Evolutionary conservation across 2,329 filamentous ascomycete genomes (phyloP).

Genomic region (Ciborinia camelliae): DNA sequence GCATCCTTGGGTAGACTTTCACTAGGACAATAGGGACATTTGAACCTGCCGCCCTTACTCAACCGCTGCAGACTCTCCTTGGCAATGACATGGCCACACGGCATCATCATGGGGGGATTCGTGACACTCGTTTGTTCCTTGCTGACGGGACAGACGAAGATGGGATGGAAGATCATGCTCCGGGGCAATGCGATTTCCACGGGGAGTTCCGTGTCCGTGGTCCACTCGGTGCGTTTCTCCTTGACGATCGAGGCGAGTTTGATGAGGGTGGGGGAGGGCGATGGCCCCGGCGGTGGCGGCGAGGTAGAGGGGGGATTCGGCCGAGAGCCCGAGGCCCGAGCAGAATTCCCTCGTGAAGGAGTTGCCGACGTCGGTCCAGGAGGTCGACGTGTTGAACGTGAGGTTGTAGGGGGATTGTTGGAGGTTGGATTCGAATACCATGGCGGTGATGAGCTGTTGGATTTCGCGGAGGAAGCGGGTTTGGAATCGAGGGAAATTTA

Average conservation of each 20-base stretch:
- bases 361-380: conserved; percentile 79
- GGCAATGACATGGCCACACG: conserved; percentile 91
- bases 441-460: conserved; percentile 73
- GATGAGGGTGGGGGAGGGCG: conserved; percentile 81
- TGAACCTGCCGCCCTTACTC: conserved; percentile 76
- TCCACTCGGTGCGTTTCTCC: conserved; percentile 92
- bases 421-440: conserved; percentile 76
- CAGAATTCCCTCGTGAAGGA: conserved; percentile 95
- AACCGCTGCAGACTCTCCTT: conserved; percentile 77
- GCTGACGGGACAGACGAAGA: conserved; percentile 95
- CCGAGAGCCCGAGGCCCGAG: conserved; percentile 81
- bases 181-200: conserved; percentile 63
- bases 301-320: conserved; percentile 88
- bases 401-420: conserved; percentile 71
- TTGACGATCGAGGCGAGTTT: conserved; percentile 88
- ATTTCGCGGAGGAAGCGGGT: conserved; percentile 74
- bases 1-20: conserved; percentile 79
- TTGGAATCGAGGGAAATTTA: conserved; percentile 72
- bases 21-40: conserved; percentile 92
- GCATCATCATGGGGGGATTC: conserved; percentile 96
- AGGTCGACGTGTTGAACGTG: conserved; percentile 70
- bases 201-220: conserved; percentile 82
- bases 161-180: conserved; percentile 78
- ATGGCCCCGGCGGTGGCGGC: conserved; percentile 90
- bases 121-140: conserved; percentile 92